Conservation (phyloP, 768 basidiomycete species). For the Pluteus cervinus region DNA sequence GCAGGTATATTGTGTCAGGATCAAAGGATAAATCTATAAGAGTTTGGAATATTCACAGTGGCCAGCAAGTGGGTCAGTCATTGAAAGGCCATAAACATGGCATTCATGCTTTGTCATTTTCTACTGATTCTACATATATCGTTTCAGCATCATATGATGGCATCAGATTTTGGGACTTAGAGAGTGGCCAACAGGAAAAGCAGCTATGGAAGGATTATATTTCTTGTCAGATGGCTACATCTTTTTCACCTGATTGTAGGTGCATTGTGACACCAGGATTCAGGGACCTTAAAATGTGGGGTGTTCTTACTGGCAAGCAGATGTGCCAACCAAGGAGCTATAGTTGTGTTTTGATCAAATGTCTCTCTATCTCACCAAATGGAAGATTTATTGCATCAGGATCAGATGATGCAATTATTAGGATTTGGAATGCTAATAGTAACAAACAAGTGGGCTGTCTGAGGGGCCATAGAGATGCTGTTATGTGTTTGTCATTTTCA, state of each 20-base stretch:
- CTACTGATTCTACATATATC: slow-evolving; percentile 16
- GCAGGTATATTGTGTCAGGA: slow-evolving; percentile 41
- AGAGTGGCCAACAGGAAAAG: slow-evolving; percentile 10
- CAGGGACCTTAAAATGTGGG: slow-evolving; percentile 6
- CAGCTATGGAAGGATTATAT: slow-evolving; percentile 6
- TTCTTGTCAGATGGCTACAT: too few relatives aligned
- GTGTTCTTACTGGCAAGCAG: too few relatives aligned
- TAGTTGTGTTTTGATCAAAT: too few relatives aligned
- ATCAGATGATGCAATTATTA: slow-evolving; percentile 44
- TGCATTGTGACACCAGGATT: too few relatives aligned
- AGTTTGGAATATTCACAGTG: slow-evolving; percentile 34
- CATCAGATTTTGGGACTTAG: slow-evolving; percentile 6
- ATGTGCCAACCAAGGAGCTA: too few relatives aligned
- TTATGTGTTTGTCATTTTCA: slow-evolving; percentile 14
- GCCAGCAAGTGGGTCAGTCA: background rate
- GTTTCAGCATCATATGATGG: slow-evolving; percentile 5
- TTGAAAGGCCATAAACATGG: slow-evolving; percentile 4
- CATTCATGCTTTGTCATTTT: slow-evolving; percentile 13
- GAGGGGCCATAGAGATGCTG: slow-evolving; percentile 3
- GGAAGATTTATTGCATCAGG: slow-evolving; percentile 42
- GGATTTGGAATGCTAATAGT: slow-evolving; percentile 36
- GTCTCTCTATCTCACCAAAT: too few relatives aligned
- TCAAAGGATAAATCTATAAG: slow-evolving; percentile 46
- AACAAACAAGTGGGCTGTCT: background rate
- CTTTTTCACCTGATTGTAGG: too few relatives aligned